Conservation (phyloP, 768 basidiomycete genomes). For the Thelephora ganbajun region DNA sequence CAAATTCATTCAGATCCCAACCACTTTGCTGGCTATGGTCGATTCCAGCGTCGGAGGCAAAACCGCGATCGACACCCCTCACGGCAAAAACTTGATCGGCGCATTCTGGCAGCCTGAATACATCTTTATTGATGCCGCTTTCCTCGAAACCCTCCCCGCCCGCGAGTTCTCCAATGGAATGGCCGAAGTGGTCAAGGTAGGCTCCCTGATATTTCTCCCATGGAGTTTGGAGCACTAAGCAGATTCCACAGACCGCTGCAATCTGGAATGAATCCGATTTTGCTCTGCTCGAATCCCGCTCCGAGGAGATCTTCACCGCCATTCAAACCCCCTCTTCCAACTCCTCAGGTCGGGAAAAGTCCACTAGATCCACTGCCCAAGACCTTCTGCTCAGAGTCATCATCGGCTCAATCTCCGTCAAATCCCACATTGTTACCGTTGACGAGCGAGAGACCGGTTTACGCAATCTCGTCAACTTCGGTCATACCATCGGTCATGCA, state of each 20-base stretch:
- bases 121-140: conserved; percentile 94
- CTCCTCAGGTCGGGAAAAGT: conserved; percentile 39
- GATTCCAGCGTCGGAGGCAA: conserved; percentile 97
- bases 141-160: conserved; percentile 83
- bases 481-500: conserved; percentile 96
- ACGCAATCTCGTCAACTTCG: conserved; percentile 97
- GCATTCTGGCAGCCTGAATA: conserved; percentile 98
- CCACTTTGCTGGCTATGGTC: conserved; percentile 95
- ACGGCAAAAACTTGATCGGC: conserved; percentile 96
- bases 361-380: conserved; percentile 62
- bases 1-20: conserved; percentile 91
- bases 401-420: conserved; percentile 86
- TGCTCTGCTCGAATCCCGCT: conserved; percentile 71
- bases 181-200: conserved; percentile 94
- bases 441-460: conserved; percentile 96
- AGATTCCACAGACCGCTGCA: conserved; percentile 70
- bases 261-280: conserved; percentile 95
- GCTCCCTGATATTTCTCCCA: conserved; percentile 8
- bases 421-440: conserved; percentile 92
- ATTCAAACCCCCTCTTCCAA: conserved; percentile 58
- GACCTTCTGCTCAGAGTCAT: conserved; percentile 83
- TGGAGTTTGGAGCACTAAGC: neutral
- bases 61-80: conserved; percentile 97
- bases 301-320: conserved; percentile 75
- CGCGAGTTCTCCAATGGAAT: conserved; percentile 98